These are phyloP conservation scores for Epichloe festucae DNA, from an alignment of 2,329 filamentous ascomycete genomes.

Conservation along the genomic window DNA sequence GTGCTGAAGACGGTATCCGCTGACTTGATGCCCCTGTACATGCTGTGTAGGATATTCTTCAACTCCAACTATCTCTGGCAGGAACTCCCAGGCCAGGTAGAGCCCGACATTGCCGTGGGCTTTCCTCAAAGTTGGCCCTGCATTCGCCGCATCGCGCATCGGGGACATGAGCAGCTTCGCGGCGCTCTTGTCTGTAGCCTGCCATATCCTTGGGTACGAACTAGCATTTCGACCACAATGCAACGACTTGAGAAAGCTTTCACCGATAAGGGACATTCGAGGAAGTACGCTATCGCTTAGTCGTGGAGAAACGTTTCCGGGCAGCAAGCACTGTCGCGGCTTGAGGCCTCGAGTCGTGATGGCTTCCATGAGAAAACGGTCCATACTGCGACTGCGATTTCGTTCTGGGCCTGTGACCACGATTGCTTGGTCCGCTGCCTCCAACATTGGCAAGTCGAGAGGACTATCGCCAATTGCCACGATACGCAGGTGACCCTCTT, in stretches of 20 bases:
- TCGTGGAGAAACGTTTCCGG: constrained; percentile 23
- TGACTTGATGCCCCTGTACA: constrained; percentile 32
- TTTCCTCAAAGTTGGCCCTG: constrained; percentile 32
- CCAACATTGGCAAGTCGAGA: constrained; percentile 45
- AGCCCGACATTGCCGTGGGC: constrained; percentile 35
- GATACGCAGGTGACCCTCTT: constrained; percentile 28
- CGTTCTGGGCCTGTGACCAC: constrained; percentile 39
- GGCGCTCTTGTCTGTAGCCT: constrained; percentile 31
- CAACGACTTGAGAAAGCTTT: constrained; percentile 10
- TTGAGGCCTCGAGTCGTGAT: constrained; percentile 27
- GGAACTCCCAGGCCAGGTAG: constrained; percentile 38
- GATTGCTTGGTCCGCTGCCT: constrained; percentile 36
- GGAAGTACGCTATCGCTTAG: constrained; percentile 31
- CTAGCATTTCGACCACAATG: background rate
- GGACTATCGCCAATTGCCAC: constrained; percentile 49
- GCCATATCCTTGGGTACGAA: constrained; percentile 14
- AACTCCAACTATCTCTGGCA: constrained; percentile 34
- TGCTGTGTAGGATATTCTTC: constrained; percentile 36
- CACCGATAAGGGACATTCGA: constrained; percentile 19
- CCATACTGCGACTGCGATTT: constrained; percentile 39
- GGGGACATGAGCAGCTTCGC: constrained; percentile 39
- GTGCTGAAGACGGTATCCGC: constrained; percentile 31
- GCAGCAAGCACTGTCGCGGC: constrained; percentile 34
- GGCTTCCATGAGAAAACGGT: constrained; percentile 26
- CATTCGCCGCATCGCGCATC: constrained; percentile 34